These are phyloP conservation scores for Arbutus unedo DNA, from an alignment of 148 eudicot species.

Conservation along the genomic window DNA sequence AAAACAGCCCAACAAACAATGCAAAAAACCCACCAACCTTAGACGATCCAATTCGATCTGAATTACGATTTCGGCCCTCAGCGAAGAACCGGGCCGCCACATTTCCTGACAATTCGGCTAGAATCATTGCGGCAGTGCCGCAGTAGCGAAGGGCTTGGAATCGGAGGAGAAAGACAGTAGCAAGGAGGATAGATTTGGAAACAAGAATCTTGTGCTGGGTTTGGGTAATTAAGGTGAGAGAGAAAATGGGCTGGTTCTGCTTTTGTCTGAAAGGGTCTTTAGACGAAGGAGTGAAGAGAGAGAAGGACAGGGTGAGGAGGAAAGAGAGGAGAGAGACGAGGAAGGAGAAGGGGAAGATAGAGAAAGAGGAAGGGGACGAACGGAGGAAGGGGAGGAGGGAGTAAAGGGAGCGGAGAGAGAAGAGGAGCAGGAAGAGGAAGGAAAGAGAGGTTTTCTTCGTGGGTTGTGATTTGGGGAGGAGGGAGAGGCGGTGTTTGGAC, in stretches of 20 bases:
- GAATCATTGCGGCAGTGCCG: slow-evolving; percentile 80
- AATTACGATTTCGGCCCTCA: slow-evolving; percentile 32
- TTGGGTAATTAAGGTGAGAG: slow-evolving; percentile 41
- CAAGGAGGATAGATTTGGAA: slow-evolving; percentile 55
- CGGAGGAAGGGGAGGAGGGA: slow-evolving; percentile 74
- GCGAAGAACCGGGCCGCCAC: slow-evolving; percentile 49
- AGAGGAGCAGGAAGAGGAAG: slow-evolving; percentile 45
- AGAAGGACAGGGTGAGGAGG: slow-evolving; percentile 43
- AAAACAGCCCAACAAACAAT: slow-evolving; percentile 54
- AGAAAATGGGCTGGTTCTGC: slow-evolving; percentile 31
- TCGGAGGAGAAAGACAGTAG: slow-evolving; percentile 68
- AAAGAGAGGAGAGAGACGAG: slow-evolving; percentile 68
- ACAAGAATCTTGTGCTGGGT: slow-evolving; percentile 46
- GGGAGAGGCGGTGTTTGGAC: slow-evolving; percentile 47
- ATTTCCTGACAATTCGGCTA: slow-evolving; percentile 75
- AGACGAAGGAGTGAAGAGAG: slow-evolving; percentile 41
- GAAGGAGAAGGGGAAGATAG: slow-evolving; percentile 84
- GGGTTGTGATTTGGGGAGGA: slow-evolving; percentile 27
- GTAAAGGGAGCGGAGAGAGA: slow-evolving; percentile 67
- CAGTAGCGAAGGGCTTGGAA: slow-evolving; percentile 89
- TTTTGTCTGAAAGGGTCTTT: slow-evolving; percentile 20
- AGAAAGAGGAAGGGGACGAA: slow-evolving; percentile 77
- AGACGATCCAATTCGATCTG: slow-evolving; percentile 32
- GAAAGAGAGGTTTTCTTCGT: slow-evolving; percentile 35
- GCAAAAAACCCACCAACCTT: slow-evolving; percentile 60